Percentiles rank a stretch among this genome's conserved stretches.
Evolutionary conservation across 2,329 filamentous ascomycete genomes (phyloP).

Genomic region (Furcasterigmium furcatum): DNA sequence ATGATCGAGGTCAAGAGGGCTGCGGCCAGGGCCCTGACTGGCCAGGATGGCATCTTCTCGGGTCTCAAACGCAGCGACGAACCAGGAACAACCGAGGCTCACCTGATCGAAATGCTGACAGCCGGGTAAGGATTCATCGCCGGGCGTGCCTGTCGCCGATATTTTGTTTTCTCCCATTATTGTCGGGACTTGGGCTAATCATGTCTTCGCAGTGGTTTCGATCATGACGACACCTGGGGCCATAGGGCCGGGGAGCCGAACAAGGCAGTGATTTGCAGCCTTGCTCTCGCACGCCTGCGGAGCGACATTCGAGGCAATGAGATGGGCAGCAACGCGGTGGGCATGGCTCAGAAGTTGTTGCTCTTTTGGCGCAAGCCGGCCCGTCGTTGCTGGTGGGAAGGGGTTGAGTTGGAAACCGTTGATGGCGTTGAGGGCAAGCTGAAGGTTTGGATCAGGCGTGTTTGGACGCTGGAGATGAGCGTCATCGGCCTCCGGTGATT

Average conservation of each 20-base stretch:
- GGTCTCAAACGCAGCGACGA: conserved; percentile 94
- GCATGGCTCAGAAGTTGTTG: conserved; percentile 97
- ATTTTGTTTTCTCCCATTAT: too few species aligned
- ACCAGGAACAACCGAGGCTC: conserved; percentile 92
- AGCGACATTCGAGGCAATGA: conserved; percentile 86
- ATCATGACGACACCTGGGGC: conserved; percentile 92
- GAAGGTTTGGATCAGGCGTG: conserved; percentile 96
- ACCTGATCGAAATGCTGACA: conserved; percentile 98
- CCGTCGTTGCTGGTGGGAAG: conserved; percentile 97
- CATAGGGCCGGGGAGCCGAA: conserved; percentile 96
- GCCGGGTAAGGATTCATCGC: conserved; percentile 77
- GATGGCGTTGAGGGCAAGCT: conserved; percentile 88
- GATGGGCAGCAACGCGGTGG: conserved; percentile 74
- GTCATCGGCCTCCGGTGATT: conserved; percentile 75
- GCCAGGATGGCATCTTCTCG: conserved; percentile 93
- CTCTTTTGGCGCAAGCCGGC: conserved; percentile 98
- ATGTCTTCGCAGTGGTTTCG: conserved; percentile 98
- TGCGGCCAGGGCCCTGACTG: conserved; percentile 79
- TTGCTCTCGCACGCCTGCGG: conserved; percentile 86
- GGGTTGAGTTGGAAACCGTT: conserved; percentile 84
- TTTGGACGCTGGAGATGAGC: conserved; percentile 99
- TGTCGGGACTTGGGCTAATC: too few species aligned
- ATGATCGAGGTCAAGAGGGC: conserved; percentile 97
- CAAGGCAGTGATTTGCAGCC: conserved; percentile 96
- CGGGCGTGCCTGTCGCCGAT: too few species aligned